Percentiles rank a stretch among this genome's conserved stretches.
These are phyloP conservation scores for Ophiognomonia clavigignenti-juglandacearum DNA, from an alignment of 2,329 filamentous ascomycete genomes.

Conservation along the genomic window DNA sequence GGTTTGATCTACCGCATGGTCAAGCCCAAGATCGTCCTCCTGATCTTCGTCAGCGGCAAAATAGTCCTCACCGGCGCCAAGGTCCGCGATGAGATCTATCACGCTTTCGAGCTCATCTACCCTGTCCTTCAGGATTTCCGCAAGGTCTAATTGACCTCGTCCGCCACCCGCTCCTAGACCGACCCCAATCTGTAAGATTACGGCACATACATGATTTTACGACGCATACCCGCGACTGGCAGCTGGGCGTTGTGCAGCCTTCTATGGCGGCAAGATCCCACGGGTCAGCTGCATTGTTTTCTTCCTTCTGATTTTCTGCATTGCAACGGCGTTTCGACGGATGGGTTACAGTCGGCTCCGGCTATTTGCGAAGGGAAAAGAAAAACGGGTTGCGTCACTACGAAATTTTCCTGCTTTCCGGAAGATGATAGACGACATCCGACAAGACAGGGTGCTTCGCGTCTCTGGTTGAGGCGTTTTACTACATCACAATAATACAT, in stretches of 20 bases:
- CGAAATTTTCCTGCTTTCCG: constrained; percentile 11
- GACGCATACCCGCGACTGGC: constrained; percentile 24
- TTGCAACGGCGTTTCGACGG: constrained; percentile 46
- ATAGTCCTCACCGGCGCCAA: constrained; percentile 97
- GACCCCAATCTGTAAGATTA: constrained; percentile 17
- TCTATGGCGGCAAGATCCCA: constrained; percentile 6
- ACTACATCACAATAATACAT: constrained; percentile 11
- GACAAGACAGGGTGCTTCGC: constrained; percentile 21
- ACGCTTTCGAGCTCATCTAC: constrained; percentile 96
- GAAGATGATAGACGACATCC: constrained; percentile 18
- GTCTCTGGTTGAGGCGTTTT: constrained; percentile 6
- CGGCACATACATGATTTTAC: constrained; percentile 41
- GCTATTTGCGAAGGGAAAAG: constrained; percentile 24
- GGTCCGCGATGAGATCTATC: constrained; percentile 96
- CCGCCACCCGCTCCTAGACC: constrained; percentile 2
- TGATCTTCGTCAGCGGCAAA: constrained; percentile 98
- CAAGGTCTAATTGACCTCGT: constrained; percentile 40
- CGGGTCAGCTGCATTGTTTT: constrained; percentile 21
- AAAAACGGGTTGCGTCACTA: constrained; percentile 19
- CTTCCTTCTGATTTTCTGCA: constrained; percentile 15
- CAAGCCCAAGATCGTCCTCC: constrained; percentile 96
- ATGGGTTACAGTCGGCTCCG: constrained; percentile 16
- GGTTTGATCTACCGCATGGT: constrained; percentile 99
- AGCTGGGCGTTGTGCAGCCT: constrained; percentile 7
- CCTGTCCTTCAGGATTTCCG: constrained; percentile 77